Percentiles rank a stretch among this genome's conserved stretches.
Conservation (phyloP, 1,139 yeast species). For the Kurtzmaniella natalensis region DNA sequence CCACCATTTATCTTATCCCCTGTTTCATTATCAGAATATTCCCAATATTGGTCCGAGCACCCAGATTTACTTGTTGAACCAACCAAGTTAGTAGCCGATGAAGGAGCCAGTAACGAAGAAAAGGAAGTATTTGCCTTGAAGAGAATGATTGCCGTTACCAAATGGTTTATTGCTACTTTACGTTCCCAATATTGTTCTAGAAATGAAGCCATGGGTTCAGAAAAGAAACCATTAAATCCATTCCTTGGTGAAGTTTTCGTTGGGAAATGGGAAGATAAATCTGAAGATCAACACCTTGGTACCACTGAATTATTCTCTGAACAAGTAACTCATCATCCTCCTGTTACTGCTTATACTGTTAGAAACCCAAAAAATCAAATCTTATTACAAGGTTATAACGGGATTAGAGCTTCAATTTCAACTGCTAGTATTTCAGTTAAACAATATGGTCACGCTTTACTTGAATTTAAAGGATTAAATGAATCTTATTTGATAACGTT, state of each 20-base stretch:
- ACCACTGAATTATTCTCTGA: constrained; percentile 77
- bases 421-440: constrained; percentile 73
- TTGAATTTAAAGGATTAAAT: constrained; percentile 53
- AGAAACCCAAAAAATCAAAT: constrained; percentile 67
- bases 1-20: constrained; percentile 97
- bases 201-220: constrained; percentile 85
- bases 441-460: constrained; percentile 87
- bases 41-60: constrained; percentile 92
- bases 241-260: constrained; percentile 89
- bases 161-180: constrained; percentile 88
- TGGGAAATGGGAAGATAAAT: constrained; percentile 70
- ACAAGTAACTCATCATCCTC: constrained; percentile 96
- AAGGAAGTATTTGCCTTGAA: constrained; percentile 47
- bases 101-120: constrained; percentile 33
- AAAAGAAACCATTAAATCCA: constrained; percentile 94
- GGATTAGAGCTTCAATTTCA: constrained; percentile 78
- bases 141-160: constrained; percentile 76
- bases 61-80: constrained; percentile 80
- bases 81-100: constrained; percentile 38
- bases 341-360: constrained; percentile 84
- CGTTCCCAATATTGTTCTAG: constrained; percentile 92
- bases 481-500: constrained; percentile 80
- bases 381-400: constrained; percentile 80
- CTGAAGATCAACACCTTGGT: constrained; percentile 46
- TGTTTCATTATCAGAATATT: constrained; percentile 82